A percentile compares a stretch with the other conserved stretches of the same genome.
These are phyloP conservation scores for Scheffersomyces cryptocercus DNA, from an alignment of 1,139 yeast genomes.

Conservation along the genomic window DNA sequence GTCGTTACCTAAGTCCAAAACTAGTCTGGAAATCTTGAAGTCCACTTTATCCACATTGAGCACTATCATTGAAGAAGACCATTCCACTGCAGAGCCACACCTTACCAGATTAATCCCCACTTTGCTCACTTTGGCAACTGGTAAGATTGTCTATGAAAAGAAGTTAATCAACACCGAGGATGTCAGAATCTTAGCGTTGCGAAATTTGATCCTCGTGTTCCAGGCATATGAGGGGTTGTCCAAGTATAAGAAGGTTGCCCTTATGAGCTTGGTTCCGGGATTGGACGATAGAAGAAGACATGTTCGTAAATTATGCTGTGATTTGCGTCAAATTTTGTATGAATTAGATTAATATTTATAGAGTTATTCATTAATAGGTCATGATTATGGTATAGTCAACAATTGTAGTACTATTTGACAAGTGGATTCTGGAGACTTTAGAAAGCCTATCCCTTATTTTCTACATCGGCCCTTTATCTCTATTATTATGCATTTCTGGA, in stretches of 20 bases:
- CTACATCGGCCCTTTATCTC: too few species aligned
- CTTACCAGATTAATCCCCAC: conserved; percentile 58
- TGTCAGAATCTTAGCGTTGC: conserved; percentile 59
- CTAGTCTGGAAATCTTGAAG: conserved; percentile 41
- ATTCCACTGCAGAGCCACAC: conserved; percentile 52
- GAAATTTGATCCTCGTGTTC: conserved; percentile 54
- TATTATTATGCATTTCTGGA: too few species aligned
- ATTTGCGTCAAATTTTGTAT: conserved; percentile 73
- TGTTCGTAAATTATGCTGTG: conserved; percentile 75
- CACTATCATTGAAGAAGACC: conserved; percentile 53
- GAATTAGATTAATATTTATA: conserved; percentile 41
- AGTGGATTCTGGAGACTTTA: too few species aligned
- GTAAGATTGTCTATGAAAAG: conserved; percentile 21
- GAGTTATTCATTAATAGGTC: conserved; percentile 1
- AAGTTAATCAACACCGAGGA: conserved; percentile 27
- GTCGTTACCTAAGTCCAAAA: conserved; percentile 36
- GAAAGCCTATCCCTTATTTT: too few species aligned
- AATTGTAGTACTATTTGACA: too few species aligned
- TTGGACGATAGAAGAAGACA: conserved; percentile 75
- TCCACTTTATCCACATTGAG: conserved; percentile 61
- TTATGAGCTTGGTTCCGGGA: conserved; percentile 48
- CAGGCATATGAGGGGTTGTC: conserved; percentile 40
- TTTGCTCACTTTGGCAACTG: conserved; percentile 41
- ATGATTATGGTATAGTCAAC: neutral
- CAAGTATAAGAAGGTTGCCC: conserved; percentile 53